Evolutionary conservation across 2,329 filamentous ascomycete species (phyloP).

Genomic region (Fusarium penzigii): DNA sequence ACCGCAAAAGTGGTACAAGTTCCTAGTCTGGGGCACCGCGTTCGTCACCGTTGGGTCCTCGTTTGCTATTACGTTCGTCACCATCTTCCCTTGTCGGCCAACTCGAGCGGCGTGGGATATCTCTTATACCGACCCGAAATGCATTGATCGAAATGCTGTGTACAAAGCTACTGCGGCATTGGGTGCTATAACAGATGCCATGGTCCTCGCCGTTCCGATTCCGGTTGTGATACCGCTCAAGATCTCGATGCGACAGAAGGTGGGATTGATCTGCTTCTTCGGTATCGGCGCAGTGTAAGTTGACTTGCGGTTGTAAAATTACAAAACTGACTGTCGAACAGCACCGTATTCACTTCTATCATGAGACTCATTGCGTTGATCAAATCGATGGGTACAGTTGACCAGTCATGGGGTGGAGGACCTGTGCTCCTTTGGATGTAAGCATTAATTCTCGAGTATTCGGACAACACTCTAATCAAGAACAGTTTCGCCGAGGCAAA

Average conservation of each 20-base stretch:
- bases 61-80: slow-evolving; percentile 10
- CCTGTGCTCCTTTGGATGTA: slow-evolving; percentile 21
- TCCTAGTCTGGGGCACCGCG: neutral
- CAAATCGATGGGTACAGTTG: slow-evolving; percentile 2
- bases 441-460: neutral
- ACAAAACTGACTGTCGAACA: neutral
- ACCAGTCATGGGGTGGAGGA: slow-evolving; percentile 10
- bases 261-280: slow-evolving; percentile 13
- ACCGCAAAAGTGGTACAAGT: slow-evolving; percentile 9
- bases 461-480: neutral
- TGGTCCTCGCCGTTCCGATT: slow-evolving; percentile 11
- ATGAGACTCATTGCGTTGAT: slow-evolving; percentile 16
- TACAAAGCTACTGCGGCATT: slow-evolving; percentile 12
- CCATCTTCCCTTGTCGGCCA: slow-evolving; percentile 11
- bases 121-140: slow-evolving; percentile 2
- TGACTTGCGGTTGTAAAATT: rapidly evolving
- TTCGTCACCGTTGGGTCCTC: slow-evolving; percentile 12
- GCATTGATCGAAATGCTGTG: slow-evolving; percentile 8
- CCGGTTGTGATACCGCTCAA: slow-evolving; percentile 6
- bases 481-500: slow-evolving; percentile 15
- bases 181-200: slow-evolving; percentile 5
- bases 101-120: slow-evolving; percentile 10
- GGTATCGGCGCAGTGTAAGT: slow-evolving; percentile 6
- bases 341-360: slow-evolving; percentile 15
- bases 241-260: slow-evolving; percentile 6